Evolutionary conservation across 129 eudicot species (phyloP).

Genomic region (Flaveria brownii): DNA sequence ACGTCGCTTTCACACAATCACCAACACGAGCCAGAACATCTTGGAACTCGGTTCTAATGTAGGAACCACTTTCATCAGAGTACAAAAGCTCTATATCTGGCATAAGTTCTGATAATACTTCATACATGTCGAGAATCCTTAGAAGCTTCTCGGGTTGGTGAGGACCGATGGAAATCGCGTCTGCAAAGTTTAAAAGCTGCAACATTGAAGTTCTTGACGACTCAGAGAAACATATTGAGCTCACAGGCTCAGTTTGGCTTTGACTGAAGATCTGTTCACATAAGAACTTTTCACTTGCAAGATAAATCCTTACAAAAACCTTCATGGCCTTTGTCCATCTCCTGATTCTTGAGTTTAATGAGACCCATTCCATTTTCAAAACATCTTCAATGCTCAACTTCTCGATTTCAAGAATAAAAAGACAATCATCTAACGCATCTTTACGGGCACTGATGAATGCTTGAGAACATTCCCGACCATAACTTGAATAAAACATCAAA

Average conservation of each 20-base stretch:
- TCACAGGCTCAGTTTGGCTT: slow-evolving; percentile 45
- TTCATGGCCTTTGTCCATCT: slow-evolving; percentile 79
- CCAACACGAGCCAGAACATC: slow-evolving; percentile 58
- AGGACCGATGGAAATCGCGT: slow-evolving; percentile 84
- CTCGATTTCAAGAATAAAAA: slow-evolving; percentile 74
- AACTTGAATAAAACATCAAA: slow-evolving; percentile 73
- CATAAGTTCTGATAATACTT: slow-evolving; percentile 63
- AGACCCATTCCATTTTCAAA: slow-evolving; percentile 83
- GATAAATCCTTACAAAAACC: slow-evolving; percentile 72
- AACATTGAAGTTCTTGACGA: slow-evolving; percentile 65
- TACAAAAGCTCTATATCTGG: slow-evolving; percentile 62
- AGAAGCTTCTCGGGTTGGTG: slow-evolving; percentile 87
- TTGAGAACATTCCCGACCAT: slow-evolving; percentile 78
- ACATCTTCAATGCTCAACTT: slow-evolving; percentile 83
- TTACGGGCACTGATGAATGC: slow-evolving; percentile 63
- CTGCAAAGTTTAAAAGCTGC: slow-evolving; percentile 82
- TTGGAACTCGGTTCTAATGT: slow-evolving; percentile 56
- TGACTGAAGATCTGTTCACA: slow-evolving; percentile 71
- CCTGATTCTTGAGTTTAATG: slow-evolving; percentile 68
- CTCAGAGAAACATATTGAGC: slow-evolving; percentile 64
- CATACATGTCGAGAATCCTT: slow-evolving; percentile 83
- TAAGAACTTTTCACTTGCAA: slow-evolving; percentile 69
- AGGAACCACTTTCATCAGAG: slow-evolving; percentile 46
- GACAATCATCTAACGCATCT: slow-evolving; percentile 80
- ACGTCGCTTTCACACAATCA: slow-evolving; percentile 70